These are phyloP conservation scores for Neocallimastix lanati DNA, from an alignment of 192 early-diverging fungal genomes.

Conservation along the genomic window DNA sequence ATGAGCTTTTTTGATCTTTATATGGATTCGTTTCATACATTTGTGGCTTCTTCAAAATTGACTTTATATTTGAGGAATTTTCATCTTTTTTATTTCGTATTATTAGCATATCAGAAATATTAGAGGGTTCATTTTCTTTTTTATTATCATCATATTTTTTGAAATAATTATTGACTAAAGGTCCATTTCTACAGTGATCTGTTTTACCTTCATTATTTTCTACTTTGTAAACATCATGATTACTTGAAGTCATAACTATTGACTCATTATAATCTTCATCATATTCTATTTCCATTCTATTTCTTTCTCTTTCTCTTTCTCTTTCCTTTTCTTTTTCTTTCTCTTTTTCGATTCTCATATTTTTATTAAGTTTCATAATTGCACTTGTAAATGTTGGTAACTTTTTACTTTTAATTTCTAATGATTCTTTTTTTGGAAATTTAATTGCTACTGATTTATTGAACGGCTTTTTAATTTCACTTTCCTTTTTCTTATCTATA, in stretches of 20 bases:
- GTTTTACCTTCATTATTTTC: not conserved
- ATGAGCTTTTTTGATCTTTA: not conserved
- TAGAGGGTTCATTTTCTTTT: not conserved
- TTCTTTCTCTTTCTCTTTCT: not conserved
- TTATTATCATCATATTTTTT: not conserved
- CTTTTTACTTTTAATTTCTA: too few relatives aligned
- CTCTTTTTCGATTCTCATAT: too few relatives aligned
- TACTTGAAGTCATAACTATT: not conserved
- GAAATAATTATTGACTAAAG: not conserved
- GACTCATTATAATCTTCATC: not conserved
- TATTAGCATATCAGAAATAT: too few relatives aligned
- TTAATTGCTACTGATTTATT: too few relatives aligned
- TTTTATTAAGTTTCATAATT: too few relatives aligned
- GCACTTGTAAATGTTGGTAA: too few relatives aligned
- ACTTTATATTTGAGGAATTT: not conserved
- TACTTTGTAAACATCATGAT: not conserved
- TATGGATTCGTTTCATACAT: not conserved
- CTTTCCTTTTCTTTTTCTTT: too few relatives aligned
- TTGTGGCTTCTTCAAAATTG: not conserved
- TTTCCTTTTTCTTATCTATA: too few relatives aligned
- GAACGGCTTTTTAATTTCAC: too few relatives aligned
- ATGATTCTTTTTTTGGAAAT: too few relatives aligned
- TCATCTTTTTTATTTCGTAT: too few relatives aligned
- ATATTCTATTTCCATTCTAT: not conserved
- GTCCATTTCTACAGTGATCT: not conserved